A percentile compares a stretch with the other conserved stretches of the same genome.
Evolutionary conservation across 441 rosid genomes (phyloP).

Genomic region (Adansonia madagascariensis): DNA sequence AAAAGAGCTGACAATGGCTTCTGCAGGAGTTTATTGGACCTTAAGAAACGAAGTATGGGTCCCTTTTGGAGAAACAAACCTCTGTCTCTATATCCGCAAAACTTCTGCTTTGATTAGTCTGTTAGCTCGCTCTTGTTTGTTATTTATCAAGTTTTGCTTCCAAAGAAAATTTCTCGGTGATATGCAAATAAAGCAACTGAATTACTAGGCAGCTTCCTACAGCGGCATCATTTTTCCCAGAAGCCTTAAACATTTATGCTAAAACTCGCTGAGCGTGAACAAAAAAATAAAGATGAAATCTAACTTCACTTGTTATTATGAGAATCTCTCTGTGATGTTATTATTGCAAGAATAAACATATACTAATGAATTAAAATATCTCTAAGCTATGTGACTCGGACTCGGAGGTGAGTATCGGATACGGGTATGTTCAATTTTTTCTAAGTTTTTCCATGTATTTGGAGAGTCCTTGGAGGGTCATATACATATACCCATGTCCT

Average conservation of each 20-base stretch:
- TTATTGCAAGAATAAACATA: background rate
- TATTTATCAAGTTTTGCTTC: background rate
- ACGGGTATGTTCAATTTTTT: no score
- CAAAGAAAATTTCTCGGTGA: background rate
- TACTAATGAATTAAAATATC: background rate
- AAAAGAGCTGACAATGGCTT: background rate
- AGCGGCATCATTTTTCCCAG: background rate
- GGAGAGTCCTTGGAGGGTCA: no score
- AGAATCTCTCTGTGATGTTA: background rate
- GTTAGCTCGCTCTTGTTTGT: background rate
- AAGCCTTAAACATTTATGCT: background rate
- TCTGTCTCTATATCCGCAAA: background rate
- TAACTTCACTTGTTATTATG: background rate
- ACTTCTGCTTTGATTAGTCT: background rate
- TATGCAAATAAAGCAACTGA: background rate
- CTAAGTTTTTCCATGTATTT: no score
- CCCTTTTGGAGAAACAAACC: background rate
- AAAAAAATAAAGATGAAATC: background rate
- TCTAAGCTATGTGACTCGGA: background rate
- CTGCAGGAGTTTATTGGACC: background rate
- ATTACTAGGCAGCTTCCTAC: background rate
- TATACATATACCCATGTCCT: no score
- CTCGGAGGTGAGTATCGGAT: no score
- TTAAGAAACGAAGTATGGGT: background rate
- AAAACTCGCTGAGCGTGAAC: background rate